Evolutionary conservation across 495 filamentous ascomycete genomes (phyloP), one percentile per base, ranked within the genome.

Genomic region (Diplogelasinospora grovesii): DNA sequence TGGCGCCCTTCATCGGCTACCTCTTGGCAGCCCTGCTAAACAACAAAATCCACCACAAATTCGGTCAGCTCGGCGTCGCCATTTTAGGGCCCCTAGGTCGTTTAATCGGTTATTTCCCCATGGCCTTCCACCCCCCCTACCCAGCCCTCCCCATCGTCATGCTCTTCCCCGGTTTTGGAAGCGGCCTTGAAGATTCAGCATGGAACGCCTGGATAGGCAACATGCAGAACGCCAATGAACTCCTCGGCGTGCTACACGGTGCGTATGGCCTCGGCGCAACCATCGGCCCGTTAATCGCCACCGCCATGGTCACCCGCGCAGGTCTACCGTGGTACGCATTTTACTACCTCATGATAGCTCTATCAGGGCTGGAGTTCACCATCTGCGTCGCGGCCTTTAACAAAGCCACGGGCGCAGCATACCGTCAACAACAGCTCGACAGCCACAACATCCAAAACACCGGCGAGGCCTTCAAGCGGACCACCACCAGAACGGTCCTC

Each of bases 201-300:
- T 89, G 82, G 66, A 93, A 93, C 53, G 82, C 87, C 1, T 93
- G 85, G 68, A 77, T 84, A 41, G 85, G 85, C 5, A 87, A 86
- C 46, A 74, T 93, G 53, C 70, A 76, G 11, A 75, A 75, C 19
- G 67, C 77, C 3, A 88, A 86, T 33, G 79, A 81, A 34, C 63
- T 85, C 9, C 72, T 92, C 3, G 84, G 87, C 1, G 60, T 79
- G 28, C 57, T 83, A 0, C 85, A 90, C 54, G 86, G 86, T 4
- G 56, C 69, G 11, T 94, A 94, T 61, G 87, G 86, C 1, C 59
- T 83, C 4, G 88, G 88, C 0, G 86, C 82, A 3, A 82, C 82
- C 7, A 60, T 92, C 13, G 81, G 74, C 4, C 87, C 88, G 8
- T 59, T 94, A 1, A 78, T 89, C 36, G 86, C 85, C 3, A 90